Conservation (phyloP, 805 yeast species). For the Metschnikowia cerradonensis region DNA sequence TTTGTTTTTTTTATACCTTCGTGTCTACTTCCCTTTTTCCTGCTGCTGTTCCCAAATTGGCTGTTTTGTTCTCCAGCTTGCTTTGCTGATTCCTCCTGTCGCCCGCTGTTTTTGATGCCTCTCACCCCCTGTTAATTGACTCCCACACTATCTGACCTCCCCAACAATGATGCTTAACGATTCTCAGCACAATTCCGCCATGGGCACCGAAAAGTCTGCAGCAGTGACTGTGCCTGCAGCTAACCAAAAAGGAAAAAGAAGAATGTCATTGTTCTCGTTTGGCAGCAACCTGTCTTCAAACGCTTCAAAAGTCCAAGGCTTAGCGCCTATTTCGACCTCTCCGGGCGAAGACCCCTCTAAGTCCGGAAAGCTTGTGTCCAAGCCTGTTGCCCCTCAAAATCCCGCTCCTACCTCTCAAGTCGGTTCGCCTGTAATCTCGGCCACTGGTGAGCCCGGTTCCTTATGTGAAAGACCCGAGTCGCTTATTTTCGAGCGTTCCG, state of each 20-base stretch:
- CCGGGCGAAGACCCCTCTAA: constrained; percentile 5
- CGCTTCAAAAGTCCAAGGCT: constrained; percentile 8
- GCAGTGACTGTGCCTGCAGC: constrained; percentile 1
- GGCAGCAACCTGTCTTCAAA: constrained; percentile 12
- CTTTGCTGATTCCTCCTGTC: background rate
- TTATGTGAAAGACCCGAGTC: constrained; percentile 20
- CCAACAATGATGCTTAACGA: background rate
- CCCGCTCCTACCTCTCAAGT: constrained; percentile 7
- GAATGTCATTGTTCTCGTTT: constrained; percentile 25
- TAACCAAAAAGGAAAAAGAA: constrained; percentile 14
- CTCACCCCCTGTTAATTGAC: background rate
- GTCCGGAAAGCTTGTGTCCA: background rate
- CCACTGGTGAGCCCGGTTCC: constrained; percentile 12
- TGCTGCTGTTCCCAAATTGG: background rate
- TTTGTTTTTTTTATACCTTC: background rate
- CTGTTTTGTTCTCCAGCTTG: background rate
- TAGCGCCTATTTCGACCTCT: constrained; percentile 16
- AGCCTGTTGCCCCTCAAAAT: constrained; percentile 1
- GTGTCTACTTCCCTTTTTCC: background rate
- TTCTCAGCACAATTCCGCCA: constrained; percentile 1
- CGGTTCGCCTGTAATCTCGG: constrained; percentile 14
- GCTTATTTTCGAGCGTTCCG: constrained; percentile 40
- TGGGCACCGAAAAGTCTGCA: background rate
- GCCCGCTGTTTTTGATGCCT: background rate
- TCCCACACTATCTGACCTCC: background rate